These are phyloP conservation scores for barrel medic (Medicago truncatula) DNA, from an alignment of 306 rosid genomes.

Conservation along the genomic window DNA sequence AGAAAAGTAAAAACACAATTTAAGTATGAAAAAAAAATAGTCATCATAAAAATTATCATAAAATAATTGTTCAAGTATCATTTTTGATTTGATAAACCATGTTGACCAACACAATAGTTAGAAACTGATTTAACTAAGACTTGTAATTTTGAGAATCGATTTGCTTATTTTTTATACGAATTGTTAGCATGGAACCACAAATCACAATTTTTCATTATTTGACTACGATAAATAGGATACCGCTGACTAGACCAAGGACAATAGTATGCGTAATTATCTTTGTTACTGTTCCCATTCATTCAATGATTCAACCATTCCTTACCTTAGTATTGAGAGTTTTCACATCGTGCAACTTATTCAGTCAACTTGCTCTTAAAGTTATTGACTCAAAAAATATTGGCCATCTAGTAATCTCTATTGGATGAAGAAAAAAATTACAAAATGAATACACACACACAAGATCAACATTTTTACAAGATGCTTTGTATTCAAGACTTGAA, in stretches of 20 bases:
- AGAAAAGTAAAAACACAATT: too few relatives aligned
- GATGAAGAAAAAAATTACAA: background rate
- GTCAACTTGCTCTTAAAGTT: background rate
- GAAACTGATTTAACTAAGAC: too few relatives aligned
- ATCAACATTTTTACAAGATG: background rate
- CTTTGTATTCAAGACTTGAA: background rate
- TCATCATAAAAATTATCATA: too few relatives aligned
- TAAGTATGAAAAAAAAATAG: too few relatives aligned
- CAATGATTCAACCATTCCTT: background rate
- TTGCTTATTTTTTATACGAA: background rate
- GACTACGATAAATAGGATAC: background rate
- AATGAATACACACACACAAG: background rate
- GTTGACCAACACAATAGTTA: too few relatives aligned
- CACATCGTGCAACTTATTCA: background rate
- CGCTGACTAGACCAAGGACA: background rate
- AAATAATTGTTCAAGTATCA: too few relatives aligned
- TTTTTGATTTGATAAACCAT: too few relatives aligned
- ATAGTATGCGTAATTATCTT: too few relatives aligned
- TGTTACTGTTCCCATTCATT: background rate
- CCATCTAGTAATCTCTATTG: background rate
- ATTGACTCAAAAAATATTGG: background rate
- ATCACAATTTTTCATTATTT: background rate
- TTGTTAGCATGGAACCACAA: background rate
- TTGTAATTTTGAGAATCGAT: too few relatives aligned
- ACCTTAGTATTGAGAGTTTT: background rate